Percentiles rank a stretch among this genome's conserved stretches.
phyloP scores from a whole-genome alignment of 2,329 filamentous ascomycete species.

The Botrytis pseudocinerea region DNA sequence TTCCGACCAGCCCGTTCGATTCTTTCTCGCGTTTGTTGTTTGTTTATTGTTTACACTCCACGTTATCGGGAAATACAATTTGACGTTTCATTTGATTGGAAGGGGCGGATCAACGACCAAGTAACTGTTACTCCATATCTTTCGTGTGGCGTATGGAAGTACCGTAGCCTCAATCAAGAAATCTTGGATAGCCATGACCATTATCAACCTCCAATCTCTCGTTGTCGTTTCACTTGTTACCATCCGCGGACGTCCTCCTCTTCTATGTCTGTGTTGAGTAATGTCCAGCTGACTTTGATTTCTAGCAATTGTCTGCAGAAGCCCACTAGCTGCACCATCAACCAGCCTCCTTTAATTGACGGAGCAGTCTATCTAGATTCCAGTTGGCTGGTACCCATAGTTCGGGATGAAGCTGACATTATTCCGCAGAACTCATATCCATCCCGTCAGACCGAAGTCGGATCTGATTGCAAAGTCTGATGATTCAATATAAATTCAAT shows the following conservation, averaged over 20 bases:
- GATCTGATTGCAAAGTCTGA: not conserved
- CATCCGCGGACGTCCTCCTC: not conserved
- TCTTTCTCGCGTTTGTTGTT: not conserved
- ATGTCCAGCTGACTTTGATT: not conserved
- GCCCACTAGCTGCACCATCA: conserved; percentile 3
- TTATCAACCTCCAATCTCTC: not conserved
- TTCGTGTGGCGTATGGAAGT: not conserved
- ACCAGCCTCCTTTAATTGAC: conserved; percentile 6
- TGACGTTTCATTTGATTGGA: not conserved
- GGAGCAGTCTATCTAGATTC: not conserved
- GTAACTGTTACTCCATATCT: not conserved
- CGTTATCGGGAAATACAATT: not conserved
- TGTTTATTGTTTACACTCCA: conserved; percentile 3
- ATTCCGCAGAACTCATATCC: not conserved
- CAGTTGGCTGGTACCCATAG: not conserved
- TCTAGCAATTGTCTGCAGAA: not conserved
- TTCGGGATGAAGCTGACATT: conserved; percentile 2
- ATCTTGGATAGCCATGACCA: not conserved
- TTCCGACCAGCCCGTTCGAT: not conserved
- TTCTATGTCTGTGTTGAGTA: not conserved
- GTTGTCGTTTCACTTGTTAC: not conserved
- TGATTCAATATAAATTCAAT: conserved; percentile 10
- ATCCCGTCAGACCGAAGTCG: not conserved
- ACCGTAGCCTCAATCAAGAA: not conserved
- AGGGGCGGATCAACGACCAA: not conserved